Conservation (phyloP, 331 rosid species). For the Rhamnella rubrinervis region DNA sequence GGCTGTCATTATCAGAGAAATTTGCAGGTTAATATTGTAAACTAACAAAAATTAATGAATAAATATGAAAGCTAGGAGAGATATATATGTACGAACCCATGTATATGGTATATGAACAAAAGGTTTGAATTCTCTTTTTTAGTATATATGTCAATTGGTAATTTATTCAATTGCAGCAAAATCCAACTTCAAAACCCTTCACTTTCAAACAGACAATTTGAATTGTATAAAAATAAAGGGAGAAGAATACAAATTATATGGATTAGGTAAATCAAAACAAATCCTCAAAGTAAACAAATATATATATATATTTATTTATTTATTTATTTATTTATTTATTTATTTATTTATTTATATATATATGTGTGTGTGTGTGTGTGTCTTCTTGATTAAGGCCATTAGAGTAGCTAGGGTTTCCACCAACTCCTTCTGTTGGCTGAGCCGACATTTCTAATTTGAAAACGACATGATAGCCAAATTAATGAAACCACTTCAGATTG, state of each 20-base stretch:
- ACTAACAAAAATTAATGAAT: not conserved
- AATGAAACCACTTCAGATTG: not conserved
- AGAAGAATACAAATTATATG: constrained; percentile 26
- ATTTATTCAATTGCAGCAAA: not conserved
- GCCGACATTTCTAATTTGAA: constrained; percentile 39
- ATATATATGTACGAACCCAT: not conserved
- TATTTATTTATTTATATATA: too few species aligned
- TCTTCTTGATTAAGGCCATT: constrained; percentile 19
- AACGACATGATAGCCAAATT: constrained; percentile 29
- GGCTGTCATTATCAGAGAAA: constrained; percentile 25
- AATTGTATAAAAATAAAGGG: constrained; percentile 1
- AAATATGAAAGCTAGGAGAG: not conserved
- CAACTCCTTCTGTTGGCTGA: constrained; percentile 40
- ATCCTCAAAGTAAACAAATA: constrained; percentile 17
- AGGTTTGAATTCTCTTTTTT: constrained; percentile 4
- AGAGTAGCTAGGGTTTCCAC: constrained; percentile 44
- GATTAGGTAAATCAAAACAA: constrained; percentile 50
- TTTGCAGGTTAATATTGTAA: not conserved
- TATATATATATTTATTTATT: too few species aligned
- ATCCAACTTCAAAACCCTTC: constrained; percentile 7
- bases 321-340: too few species aligned
- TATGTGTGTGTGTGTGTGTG: constrained; percentile 7
- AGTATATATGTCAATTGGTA: not conserved
- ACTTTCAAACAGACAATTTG: constrained; percentile 21
- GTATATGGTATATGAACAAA: not conserved